Evolutionary conservation across 1,139 yeast species (phyloP).

Genomic region (Candida mesenterica): DNA sequence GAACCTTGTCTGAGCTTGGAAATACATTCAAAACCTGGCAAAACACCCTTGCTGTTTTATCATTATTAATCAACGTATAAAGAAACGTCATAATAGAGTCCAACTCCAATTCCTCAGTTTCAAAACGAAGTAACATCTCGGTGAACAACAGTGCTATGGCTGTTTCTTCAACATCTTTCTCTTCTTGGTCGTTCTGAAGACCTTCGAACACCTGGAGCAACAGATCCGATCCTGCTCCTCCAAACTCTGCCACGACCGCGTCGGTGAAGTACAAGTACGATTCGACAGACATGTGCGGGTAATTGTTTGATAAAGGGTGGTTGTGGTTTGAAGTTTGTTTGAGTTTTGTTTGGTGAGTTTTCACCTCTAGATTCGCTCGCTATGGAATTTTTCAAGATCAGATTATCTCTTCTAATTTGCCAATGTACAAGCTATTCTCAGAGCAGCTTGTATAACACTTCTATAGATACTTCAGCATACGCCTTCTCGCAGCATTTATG

Average conservation of each 20-base stretch:
- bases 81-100: slow-evolving; percentile 29
- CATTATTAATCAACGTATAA: slow-evolving; percentile 30
- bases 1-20: slow-evolving; percentile 31
- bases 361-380: too few species aligned
- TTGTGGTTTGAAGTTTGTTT: not conserved
- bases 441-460: too few species aligned
- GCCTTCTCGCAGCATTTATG: too few species aligned
- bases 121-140: slow-evolving; percentile 34
- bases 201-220: slow-evolving; percentile 26
- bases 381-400: too few species aligned
- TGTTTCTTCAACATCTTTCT: slow-evolving; percentile 9
- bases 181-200: slow-evolving; percentile 5
- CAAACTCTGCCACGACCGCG: slow-evolving; percentile 29
- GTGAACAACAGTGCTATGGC: slow-evolving; percentile 27
- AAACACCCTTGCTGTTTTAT: slow-evolving; percentile 36
- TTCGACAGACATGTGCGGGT: not conserved
- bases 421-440: too few species aligned
- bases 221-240: slow-evolving; percentile 28
- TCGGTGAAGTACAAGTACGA: slow-evolving; percentile 23
- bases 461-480: too few species aligned
- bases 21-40: slow-evolving; percentile 48
- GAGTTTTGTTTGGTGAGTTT: not conserved
- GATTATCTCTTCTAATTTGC: too few species aligned
- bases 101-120: slow-evolving; percentile 24
- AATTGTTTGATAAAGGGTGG: not conserved